Percentiles rank a stretch among this genome's conserved stretches.
These are phyloP conservation scores for Neurospora sp. DNA, from an alignment of 495 filamentous ascomycete genomes.

Conservation along the genomic window DNA sequence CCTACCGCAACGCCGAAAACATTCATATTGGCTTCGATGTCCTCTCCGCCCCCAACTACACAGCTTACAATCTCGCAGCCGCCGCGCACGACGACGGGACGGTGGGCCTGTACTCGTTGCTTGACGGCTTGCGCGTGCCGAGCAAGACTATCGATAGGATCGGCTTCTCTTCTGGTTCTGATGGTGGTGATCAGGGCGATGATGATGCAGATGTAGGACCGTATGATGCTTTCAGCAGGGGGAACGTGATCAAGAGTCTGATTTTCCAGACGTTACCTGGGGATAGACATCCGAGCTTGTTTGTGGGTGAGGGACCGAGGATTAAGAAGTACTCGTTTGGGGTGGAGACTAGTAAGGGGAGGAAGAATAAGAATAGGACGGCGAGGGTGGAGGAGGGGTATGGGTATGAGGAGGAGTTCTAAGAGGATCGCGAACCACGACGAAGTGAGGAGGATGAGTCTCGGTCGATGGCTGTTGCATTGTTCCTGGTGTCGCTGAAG, in stretches of 20 bases:
- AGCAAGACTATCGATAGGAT: constrained; percentile 3
- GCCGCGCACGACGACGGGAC: constrained; percentile 32
- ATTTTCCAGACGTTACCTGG: constrained; percentile 24
- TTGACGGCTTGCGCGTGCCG: constrained; percentile 22
- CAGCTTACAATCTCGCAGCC: constrained; percentile 22
- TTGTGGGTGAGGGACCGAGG: constrained; percentile 12
- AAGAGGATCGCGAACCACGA: no score
- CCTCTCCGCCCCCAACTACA: constrained; percentile 8
- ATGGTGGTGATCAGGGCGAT: neutral
- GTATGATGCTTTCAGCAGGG: neutral
- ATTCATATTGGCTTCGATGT: constrained; percentile 29
- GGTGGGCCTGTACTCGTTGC: constrained; percentile 32
- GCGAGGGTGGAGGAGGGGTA: neutral
- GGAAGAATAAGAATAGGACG: neutral
- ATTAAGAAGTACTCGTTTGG: constrained; percentile 25
- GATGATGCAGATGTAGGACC: constrained; percentile 2
- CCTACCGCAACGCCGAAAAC: constrained; percentile 26
- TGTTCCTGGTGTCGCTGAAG: neutral
- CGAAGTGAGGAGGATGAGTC: no score
- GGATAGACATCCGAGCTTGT: constrained; percentile 21
- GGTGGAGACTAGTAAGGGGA: neutral
- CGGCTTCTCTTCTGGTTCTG: neutral
- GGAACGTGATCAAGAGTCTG: constrained; percentile 13
- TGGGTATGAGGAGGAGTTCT: neutral
- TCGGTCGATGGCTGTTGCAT: no score